phyloP scores from a whole-genome alignment of 2,329 filamentous ascomycete species.

The Sporothrix globosa region DNA sequence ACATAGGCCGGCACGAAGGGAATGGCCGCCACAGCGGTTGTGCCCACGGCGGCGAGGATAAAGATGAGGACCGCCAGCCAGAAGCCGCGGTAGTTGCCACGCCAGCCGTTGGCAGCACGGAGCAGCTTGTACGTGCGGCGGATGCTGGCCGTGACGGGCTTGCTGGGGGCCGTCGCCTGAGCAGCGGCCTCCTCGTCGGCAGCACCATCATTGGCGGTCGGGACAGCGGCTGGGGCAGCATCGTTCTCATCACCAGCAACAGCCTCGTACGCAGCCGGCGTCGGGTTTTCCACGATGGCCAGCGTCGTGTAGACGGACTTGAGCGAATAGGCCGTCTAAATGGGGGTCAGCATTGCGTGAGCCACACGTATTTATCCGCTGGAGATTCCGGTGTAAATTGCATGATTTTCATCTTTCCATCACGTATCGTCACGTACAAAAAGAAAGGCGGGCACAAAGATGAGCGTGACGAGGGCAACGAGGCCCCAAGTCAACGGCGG shows the following conservation, averaged over 20 bases:
- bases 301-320: constrained; percentile 56
- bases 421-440: constrained; percentile 43
- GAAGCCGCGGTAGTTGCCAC: constrained; percentile 71
- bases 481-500: constrained; percentile 46
- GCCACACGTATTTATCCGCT: neutral
- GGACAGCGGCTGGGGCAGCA: constrained; percentile 10
- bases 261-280: constrained; percentile 58
- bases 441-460: constrained; percentile 52
- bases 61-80: constrained; percentile 51
- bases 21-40: constrained; percentile 50
- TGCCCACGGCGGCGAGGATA: constrained; percentile 44
- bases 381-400: neutral
- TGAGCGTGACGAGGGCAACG: constrained; percentile 47
- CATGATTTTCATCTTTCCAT: too few species aligned
- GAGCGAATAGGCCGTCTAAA: constrained; percentile 56
- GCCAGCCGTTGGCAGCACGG: constrained; percentile 63
- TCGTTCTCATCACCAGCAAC: constrained; percentile 48
- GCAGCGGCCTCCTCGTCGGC: constrained; percentile 44
- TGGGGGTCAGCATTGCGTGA: constrained; percentile 34
- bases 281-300: constrained; percentile 62
- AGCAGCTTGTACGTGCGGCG: constrained; percentile 60
- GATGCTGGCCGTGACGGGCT: constrained; percentile 55
- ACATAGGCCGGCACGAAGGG: constrained; percentile 46
- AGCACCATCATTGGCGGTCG: constrained; percentile 39
- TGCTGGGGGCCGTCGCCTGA: constrained; percentile 45